Percentiles rank a stretch among this genome's conserved stretches.
Conservation (phyloP, 2,329 filamentous ascomycete species). For the Aspergillus terreus region DNA sequence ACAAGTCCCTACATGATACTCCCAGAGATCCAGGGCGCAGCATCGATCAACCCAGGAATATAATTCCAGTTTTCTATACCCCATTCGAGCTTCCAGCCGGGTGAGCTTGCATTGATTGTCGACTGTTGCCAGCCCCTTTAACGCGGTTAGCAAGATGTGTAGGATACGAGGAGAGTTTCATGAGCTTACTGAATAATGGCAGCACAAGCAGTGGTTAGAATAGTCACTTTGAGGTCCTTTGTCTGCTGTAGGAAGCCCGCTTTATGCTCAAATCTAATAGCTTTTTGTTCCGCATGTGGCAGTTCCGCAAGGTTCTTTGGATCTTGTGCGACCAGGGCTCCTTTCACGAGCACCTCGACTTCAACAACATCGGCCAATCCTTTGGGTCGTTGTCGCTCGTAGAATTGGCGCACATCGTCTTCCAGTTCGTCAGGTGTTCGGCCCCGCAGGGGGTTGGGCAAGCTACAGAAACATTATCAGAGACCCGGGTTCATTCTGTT, state of each 20-base stretch:
- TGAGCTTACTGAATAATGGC: constrained; percentile 21
- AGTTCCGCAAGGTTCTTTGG: neutral
- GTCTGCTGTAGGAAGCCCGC: constrained; percentile 10
- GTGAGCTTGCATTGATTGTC: constrained; percentile 16
- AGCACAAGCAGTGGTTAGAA: constrained; percentile 20
- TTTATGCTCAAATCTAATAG: neutral
- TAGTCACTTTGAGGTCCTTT: constrained; percentile 16
- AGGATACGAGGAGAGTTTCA: neutral
- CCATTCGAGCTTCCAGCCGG: constrained; percentile 1
- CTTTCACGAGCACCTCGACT: constrained; percentile 6
- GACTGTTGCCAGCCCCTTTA: constrained; percentile 23
- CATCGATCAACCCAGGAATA: constrained; percentile 12
- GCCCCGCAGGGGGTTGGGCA: constrained; percentile 1
- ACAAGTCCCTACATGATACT: constrained; percentile 13
- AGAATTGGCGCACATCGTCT: constrained; percentile 6
- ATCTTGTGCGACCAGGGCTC: constrained; percentile 8
- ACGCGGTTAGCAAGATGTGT: neutral
- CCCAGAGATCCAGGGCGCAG: constrained; percentile 15
- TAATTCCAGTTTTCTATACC: neutral
- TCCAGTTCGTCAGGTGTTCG: constrained; percentile 6
- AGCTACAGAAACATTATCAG: neutral
- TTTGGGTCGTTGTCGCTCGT: neutral
- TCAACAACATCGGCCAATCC: constrained; percentile 7
- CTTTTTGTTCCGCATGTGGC: constrained; percentile 1
- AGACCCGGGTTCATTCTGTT: too few relatives aligned